Evolutionary conservation across 208 protist genomes (phyloP), one percentile per base, ranked within the genome.

Genomic region (Trypanosoma platydactyli): DNA sequence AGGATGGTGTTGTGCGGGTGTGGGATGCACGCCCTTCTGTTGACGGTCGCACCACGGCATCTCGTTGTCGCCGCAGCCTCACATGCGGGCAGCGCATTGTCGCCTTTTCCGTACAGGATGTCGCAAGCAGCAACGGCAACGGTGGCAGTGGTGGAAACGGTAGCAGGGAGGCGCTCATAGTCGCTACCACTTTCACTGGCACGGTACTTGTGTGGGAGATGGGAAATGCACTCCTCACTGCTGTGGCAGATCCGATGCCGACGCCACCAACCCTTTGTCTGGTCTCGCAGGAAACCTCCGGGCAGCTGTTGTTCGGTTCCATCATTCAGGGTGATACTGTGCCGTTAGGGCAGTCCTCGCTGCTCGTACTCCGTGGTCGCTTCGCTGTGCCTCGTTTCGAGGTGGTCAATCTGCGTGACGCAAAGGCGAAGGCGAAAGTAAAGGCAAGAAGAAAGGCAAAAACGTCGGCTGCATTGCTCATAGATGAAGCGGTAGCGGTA

Each of bases 51-150:
- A 64, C 58, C 38, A 48, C 38, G 45, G 29, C 65, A 1, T 70
- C 71, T 4, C 84, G 84, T 15, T 92, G 89, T 70, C 79, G 80
- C 9, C 80, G 86, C 45, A 95, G 84, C 41, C 83, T 95, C 20
- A 44, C 89, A 38, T 92, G 86, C 70, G 89, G 89, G 0, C 86
- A 92, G 68, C 83, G 89, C 50, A 91, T 92, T 52, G 54, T 84
- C 7, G 76, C 81, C 64, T 50, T 95, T 25, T 80, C 71, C 12
- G 81, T 92, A 22, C 68, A 76, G 9, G 71, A 80, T 15, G 53
- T 45, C 1, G 16, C 24, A 35, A 62, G 16, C 63, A n/a, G 29
- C 29, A 55, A 51, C 16, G 61, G 70, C 54, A 20, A 73, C 62
- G 0, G 71, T 64, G 18, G 58, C 69, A 12, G 53, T 73, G 46